Evolutionary conservation across 192 early-diverging fungal species (phyloP).

Genomic region (Umbelopsis sp.): DNA sequence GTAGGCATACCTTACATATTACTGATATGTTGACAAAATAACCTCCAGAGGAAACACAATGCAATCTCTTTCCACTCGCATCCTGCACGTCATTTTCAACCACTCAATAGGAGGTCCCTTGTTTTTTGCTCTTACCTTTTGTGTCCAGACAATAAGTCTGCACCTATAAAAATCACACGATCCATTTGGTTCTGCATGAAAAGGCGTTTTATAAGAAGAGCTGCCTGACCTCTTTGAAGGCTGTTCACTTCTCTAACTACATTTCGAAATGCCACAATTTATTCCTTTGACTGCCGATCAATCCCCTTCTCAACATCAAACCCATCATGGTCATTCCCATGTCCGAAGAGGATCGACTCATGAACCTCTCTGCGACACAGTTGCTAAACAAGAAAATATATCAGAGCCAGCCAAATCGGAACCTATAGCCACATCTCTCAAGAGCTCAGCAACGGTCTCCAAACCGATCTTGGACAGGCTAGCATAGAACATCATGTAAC

Average conservation of each 20-base stretch:
- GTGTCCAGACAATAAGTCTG: too few relatives aligned
- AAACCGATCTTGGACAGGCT: neutral
- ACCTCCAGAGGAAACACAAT: too few relatives aligned
- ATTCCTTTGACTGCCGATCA: neutral
- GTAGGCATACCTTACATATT: neutral
- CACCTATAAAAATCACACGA: too few relatives aligned
- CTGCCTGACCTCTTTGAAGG: too few relatives aligned
- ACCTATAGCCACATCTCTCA: neutral
- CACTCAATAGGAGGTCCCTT: too few relatives aligned
- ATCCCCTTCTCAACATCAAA: neutral
- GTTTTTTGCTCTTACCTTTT: too few relatives aligned
- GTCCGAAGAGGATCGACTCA: constrained; percentile 2
- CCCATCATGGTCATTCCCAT: neutral
- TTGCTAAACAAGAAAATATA: neutral
- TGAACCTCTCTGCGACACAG: neutral
- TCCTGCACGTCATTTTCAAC: too few relatives aligned
- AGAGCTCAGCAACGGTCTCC: neutral
- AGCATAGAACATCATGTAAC: neutral
- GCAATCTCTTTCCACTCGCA: too few relatives aligned
- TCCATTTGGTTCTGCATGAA: too few relatives aligned
- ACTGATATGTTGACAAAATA: too few relatives aligned
- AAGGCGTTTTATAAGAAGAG: too few relatives aligned
- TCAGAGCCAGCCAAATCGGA: neutral
- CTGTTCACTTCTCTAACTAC: neutral
- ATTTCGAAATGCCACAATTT: neutral